Percentiles rank a stretch among this genome's conserved stretches.
Evolutionary conservation across 345 rosid genomes (phyloP).

Genomic region (Ceriops decandra): DNA sequence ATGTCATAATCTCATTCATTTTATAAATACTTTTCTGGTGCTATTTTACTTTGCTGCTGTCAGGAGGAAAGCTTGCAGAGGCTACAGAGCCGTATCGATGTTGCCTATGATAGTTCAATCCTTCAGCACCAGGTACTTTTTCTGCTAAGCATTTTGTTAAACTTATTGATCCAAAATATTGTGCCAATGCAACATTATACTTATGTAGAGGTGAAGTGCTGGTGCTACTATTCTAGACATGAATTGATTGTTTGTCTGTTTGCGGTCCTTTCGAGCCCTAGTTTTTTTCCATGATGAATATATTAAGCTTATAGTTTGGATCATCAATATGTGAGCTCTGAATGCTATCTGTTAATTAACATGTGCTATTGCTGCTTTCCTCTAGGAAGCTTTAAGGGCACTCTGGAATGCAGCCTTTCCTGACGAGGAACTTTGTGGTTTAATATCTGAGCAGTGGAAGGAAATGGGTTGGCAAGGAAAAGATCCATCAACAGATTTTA

Average conservation of each 20-base stretch:
- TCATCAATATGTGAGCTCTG: background rate
- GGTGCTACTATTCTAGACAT: background rate
- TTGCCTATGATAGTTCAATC: slow-evolving; percentile 81
- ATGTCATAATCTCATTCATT: too few relatives aligned
- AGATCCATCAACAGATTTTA: slow-evolving; percentile 99
- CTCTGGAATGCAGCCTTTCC: slow-evolving; percentile 93
- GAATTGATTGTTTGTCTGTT: background rate
- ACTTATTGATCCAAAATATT: background rate
- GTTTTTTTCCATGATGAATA: background rate
- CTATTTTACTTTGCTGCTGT: slow-evolving; percentile 13
- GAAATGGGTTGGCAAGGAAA: slow-evolving; percentile 99
- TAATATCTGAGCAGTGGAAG: slow-evolving; percentile 99
- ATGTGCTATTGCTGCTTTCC: slow-evolving; percentile 19
- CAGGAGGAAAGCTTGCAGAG: slow-evolving; percentile 92
- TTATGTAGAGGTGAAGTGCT: background rate
- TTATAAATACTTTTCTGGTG: background rate
- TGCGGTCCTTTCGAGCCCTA: too few relatives aligned
- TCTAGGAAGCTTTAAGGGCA: slow-evolving; percentile 80
- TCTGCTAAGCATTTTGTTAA: background rate
- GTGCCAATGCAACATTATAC: background rate
- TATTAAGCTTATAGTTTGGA: background rate
- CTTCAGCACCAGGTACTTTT: slow-evolving; percentile 68
- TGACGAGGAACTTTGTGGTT: slow-evolving; percentile 74
- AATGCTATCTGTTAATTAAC: slow-evolving; percentile 7
- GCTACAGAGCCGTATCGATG: slow-evolving; percentile 82